Conservation (phyloP, 305 asterid species). For the Fraxinus angustifolia region DNA sequence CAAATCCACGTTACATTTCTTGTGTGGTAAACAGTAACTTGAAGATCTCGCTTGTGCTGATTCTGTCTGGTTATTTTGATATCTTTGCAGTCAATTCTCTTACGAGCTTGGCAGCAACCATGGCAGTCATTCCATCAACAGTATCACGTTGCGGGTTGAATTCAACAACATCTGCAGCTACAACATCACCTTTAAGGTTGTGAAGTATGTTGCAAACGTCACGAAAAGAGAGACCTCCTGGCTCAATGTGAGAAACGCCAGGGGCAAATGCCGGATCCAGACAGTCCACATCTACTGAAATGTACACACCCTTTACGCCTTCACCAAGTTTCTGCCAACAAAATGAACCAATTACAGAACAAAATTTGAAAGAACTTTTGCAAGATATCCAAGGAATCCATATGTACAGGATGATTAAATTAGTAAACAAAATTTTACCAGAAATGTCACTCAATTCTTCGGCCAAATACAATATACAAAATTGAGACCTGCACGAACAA, state of each 20-base stretch:
- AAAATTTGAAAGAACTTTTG: neutral
- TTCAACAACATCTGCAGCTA: slow-evolving; percentile 93
- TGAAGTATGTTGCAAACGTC: slow-evolving; percentile 91
- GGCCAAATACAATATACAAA: neutral
- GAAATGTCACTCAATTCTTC: neutral
- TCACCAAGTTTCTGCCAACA: slow-evolving; percentile 82
- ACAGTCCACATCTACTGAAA: slow-evolving; percentile 80
- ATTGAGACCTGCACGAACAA: neutral
- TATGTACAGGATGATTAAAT: neutral
- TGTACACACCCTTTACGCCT: slow-evolving; percentile 92
- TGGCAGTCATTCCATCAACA: slow-evolving; percentile 99
- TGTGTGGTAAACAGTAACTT: neutral
- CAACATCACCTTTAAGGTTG: slow-evolving; percentile 82
- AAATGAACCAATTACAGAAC: neutral
- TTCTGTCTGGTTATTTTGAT: slow-evolving; percentile 51
- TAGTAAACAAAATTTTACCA: neutral
- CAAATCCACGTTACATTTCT: neutral
- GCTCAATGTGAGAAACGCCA: slow-evolving; percentile 95
- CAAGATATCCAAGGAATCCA: neutral
- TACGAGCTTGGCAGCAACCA: slow-evolving; percentile 95
- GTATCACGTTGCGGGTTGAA: slow-evolving; percentile 97
- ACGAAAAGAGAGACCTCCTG: slow-evolving; percentile 97
- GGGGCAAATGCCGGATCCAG: slow-evolving; percentile 99
- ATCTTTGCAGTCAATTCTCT: slow-evolving; percentile 89
- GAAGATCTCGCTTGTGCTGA: neutral